Base-by-base conservation (phyloP, 805 yeast species). In the Jamesozyma lodderae region DNA sequence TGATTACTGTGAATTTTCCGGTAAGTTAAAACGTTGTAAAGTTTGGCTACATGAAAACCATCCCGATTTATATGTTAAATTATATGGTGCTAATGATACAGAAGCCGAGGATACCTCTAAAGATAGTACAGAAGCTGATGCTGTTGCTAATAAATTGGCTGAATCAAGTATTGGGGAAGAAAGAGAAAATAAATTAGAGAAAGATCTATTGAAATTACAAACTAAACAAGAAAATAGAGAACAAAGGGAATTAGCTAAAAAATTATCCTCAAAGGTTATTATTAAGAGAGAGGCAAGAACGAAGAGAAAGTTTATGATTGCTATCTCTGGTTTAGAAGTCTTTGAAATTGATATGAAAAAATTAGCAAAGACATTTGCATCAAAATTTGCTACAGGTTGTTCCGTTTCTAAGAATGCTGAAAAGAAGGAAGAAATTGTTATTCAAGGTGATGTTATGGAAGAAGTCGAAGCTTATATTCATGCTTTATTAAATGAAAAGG, bases 321-420 rank as follows among this genome's bases (percentile, higher is more conserved):
- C 94, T 17, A 80, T 88, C 36, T 72, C 82, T 15, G 96, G 96
- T 13, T 69, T 88, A 45, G 96, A 90, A 57, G 84, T 87, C 27
- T 81, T 86, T 57, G 90, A 80, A 43, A 73, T 86, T 43, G 96
- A 88, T 57, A 73, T 84, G 75, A 88, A 88, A 67, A 88, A 87
- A 57, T 69, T 86, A 47, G 83, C 95, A 32, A 90, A 90, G 69
- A 79, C 87, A 0, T 88, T 90, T 62, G 92, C 96, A 0, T 80
- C 92, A 25, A 86, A 83, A 60, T 88, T 90, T 57, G 97, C 97
- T 11, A 88, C 96, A 7, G 97, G 97, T 36, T 90, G 96, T 21
- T 78, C 92, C 17, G 95, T 88, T 11, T 79, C 87, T 4, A 88
- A 88, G 63, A 83, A 77, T 46, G 87, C 78, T 3, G 97, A 88